A percentile compares a stretch with the other conserved stretches of the same genome.
phyloP scores from a whole-genome alignment of 1,284 basidiomycete genomes.

The Tilletiaria anomala region DNA sequence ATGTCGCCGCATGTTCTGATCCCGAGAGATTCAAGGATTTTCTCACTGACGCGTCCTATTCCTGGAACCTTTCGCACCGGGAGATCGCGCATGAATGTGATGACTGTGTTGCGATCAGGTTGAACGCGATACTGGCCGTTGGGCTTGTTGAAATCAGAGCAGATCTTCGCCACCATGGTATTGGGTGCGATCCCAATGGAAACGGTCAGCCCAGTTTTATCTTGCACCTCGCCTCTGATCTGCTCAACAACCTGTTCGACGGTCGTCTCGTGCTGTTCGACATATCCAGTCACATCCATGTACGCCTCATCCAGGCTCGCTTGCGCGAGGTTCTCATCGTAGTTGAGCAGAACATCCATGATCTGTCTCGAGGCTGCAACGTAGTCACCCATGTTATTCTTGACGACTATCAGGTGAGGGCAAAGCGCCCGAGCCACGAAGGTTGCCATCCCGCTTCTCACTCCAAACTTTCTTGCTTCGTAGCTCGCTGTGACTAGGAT shows the following conservation, averaged over 20 bases:
- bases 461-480: neutral
- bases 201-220: slow-evolving; percentile 55
- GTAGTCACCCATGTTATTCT: slow-evolving; percentile 39
- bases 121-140: slow-evolving; percentile 27
- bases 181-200: slow-evolving; percentile 54
- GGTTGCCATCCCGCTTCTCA: slow-evolving; percentile 42
- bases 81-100: slow-evolving; percentile 27
- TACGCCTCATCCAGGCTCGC: slow-evolving; percentile 74
- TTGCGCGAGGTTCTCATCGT: slow-evolving; percentile 63
- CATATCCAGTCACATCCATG: slow-evolving; percentile 67
- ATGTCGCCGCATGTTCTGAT: slow-evolving; percentile 32
- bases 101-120: slow-evolving; percentile 16
- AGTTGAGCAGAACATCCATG: slow-evolving; percentile 51
- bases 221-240: slow-evolving; percentile 46
- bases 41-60: slow-evolving; percentile 34
- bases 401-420: slow-evolving; percentile 68
- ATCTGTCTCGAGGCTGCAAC: slow-evolving; percentile 30
- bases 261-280: slow-evolving; percentile 51
- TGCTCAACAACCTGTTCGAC: slow-evolving; percentile 61
- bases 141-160: slow-evolving; percentile 57
- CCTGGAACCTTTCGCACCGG: slow-evolving; percentile 33
- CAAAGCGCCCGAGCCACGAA: slow-evolving; percentile 88
- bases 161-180: slow-evolving; percentile 62
- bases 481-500: slow-evolving; percentile 1
- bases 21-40: slow-evolving; percentile 25